Percentiles rank a stretch among this genome's conserved stretches.
Evolutionary conservation across 2,329 filamentous ascomycete genomes (phyloP).

Genomic region (Talaromyces sp.): DNA sequence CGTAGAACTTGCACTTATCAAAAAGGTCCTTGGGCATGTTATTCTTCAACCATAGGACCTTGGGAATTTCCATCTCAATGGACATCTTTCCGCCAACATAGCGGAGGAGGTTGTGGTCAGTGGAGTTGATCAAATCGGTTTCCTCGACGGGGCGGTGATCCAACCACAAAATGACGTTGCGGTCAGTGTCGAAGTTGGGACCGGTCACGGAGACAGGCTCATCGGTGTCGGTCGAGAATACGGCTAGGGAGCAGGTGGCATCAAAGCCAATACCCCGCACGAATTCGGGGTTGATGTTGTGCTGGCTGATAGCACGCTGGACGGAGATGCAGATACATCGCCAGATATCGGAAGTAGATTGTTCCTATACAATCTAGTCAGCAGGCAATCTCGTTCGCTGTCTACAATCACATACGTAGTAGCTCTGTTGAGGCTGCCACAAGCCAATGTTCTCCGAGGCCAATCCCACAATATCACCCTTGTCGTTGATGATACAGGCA

Average conservation of each 20-base stretch:
- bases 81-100: slow-evolving; percentile 99
- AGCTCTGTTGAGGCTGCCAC: slow-evolving; percentile 73
- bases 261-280: slow-evolving; percentile 95
- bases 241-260: slow-evolving; percentile 93
- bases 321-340: slow-evolving; percentile 87
- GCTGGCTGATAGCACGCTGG: slow-evolving; percentile 74
- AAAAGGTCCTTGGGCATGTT: slow-evolving; percentile 93
- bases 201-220: slow-evolving; percentile 89
- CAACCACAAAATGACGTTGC: slow-evolving; percentile 95
- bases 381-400: no score
- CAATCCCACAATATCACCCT: slow-evolving; percentile 76
- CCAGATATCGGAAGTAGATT: slow-evolving; percentile 98
- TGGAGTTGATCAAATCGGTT: slow-evolving; percentile 89
- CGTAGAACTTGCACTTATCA: slow-evolving; percentile 93
- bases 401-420: slow-evolving; percentile 58
- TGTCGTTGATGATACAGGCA: slow-evolving; percentile 89
- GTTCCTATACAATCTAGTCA: slow-evolving; percentile 59
- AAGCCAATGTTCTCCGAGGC: slow-evolving; percentile 73
- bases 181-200: slow-evolving; percentile 81
- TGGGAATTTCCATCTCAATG: slow-evolving; percentile 99
- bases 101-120: slow-evolving; percentile 84
- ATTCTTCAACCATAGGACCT: slow-evolving; percentile 97
- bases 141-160: slow-evolving; percentile 90
- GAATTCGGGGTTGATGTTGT: slow-evolving; percentile 69
- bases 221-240: slow-evolving; percentile 84